Percentiles rank a stretch among this genome's conserved stretches.
Conservation (phyloP, 257 asterid genomes). For the Cinchona pubescens region DNA sequence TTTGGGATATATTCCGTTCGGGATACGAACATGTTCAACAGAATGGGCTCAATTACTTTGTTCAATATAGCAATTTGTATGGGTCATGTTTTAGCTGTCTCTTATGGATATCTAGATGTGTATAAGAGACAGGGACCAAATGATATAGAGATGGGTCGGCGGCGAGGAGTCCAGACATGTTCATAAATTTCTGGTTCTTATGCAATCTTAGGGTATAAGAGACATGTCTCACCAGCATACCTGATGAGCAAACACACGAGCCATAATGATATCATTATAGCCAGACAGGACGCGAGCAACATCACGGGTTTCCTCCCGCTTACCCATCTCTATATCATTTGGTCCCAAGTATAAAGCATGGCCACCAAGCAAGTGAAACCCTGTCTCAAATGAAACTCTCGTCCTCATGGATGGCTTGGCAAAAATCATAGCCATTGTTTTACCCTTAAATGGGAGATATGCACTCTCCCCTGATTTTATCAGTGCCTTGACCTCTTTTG, state of each 20-base stretch:
- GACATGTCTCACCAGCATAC: constrained; percentile 58
- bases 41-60: background rate
- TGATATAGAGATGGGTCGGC: too few species aligned
- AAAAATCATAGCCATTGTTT: constrained; percentile 96
- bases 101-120: too few species aligned
- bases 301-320: constrained; percentile 97
- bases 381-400: constrained; percentile 95
- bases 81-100: too few species aligned
- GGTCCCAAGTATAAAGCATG: constrained; percentile 96
- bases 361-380: constrained; percentile 90
- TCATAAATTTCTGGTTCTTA: background rate
- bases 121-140: too few species aligned
- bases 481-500: constrained; percentile 78
- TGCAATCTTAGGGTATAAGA: background rate
- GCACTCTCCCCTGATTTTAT: constrained; percentile 84
- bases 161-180: background rate
- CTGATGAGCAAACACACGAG: constrained; percentile 97
- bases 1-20: too few species aligned
- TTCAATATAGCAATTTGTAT: background rate
- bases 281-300: constrained; percentile 94
- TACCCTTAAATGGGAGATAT: constrained; percentile 90
- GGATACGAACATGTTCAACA: background rate
- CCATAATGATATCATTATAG: constrained; percentile 97
- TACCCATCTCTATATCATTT: constrained; percentile 95
- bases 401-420: constrained; percentile 99